Base-by-base conservation (phyloP, 345 rosid species). In the Microcos paniculata region DNA sequence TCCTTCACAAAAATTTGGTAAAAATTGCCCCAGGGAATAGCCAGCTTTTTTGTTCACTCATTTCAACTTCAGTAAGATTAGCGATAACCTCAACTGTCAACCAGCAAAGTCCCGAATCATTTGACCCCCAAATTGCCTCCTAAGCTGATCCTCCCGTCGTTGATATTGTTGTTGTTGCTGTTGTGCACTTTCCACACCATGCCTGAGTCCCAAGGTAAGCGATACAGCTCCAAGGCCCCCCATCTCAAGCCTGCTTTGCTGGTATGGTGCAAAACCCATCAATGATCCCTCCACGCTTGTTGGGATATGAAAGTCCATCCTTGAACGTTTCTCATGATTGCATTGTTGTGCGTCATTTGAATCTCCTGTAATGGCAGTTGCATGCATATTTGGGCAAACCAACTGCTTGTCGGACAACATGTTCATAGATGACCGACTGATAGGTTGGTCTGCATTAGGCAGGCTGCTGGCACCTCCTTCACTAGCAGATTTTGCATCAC, bases 121-220 rank as follows among this genome's bases (percentile, higher is more conserved):
- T 59, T 80, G 88, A 65, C 88, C 89, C 31, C 88, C 94, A 57
- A 78, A 83, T 43, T 74, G 87, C 76, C 59, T 76, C 75, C 79
- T 49, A 42, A 82, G 87, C 46, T 80, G 85, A 76, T 84, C 77
- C 33, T 81, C 86, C 13, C 78, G 93, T 16, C 45, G 77, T 7
- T 82, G 85, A 51, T 76, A 67, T 4, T 48, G 77, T 43, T 79
- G 80, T 24, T 80, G 86, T 42, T 80, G 88, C 69, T 86, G 86
- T 1, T 78, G 84, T 10, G 78, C 82, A 45, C 59, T 85, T 23
- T 89, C 92, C n/a, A 78, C 85, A 23, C 80, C 83, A 4, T 88
- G 90, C 80, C 84, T 76, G 1, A 90, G 88, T 2, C 92, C 94
- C 55, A 90, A 62, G 0, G 92, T 87, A 8, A 88, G 84, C 3